phyloP scores from a whole-genome alignment of 352 stramenopile species.

The Pythium rhizo-oryzae region DNA sequence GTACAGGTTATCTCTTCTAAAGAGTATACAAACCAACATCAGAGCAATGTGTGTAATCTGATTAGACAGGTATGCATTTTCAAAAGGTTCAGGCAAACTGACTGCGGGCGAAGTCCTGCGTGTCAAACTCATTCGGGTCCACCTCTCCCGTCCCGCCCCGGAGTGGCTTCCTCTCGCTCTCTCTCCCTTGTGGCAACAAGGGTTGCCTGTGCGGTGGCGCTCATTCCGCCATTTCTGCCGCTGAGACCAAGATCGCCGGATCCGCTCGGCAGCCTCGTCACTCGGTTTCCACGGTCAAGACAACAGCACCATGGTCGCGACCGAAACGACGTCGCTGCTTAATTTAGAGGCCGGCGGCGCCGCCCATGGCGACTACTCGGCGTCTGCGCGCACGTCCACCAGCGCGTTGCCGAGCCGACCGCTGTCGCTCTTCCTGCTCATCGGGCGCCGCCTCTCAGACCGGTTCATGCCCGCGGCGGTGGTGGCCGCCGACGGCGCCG shows the following conservation, averaged over 20 bases:
- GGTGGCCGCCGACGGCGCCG: no score
- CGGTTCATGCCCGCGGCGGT: not conserved
- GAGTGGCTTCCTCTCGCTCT: no score
- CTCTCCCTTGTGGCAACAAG: no score
- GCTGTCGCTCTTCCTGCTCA: conserved; percentile 14
- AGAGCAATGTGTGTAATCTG: not conserved
- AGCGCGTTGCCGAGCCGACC: not conserved
- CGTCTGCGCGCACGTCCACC: not conserved
- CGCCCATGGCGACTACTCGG: conserved; percentile 3
- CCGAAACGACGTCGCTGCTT: conserved; percentile 4
- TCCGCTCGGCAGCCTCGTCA: no score
- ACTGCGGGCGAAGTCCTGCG: not conserved
- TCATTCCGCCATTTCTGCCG: not conserved
- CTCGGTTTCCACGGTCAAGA: not conserved
- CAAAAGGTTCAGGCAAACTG: not conserved
- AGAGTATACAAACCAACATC: not conserved
- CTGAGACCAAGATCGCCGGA: not conserved
- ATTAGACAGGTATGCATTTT: not conserved
- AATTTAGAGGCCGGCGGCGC: conserved; percentile 9
- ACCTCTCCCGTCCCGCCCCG: not conserved
- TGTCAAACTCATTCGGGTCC: not conserved
- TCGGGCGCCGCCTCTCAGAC: conserved; percentile 6
- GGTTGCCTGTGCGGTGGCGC: no score
- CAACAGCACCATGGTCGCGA: not conserved
- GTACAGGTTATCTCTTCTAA: not conserved